phyloP scores from a whole-genome alignment of 352 stramenopile genomes.

The Pythium insidiosum region DNA sequence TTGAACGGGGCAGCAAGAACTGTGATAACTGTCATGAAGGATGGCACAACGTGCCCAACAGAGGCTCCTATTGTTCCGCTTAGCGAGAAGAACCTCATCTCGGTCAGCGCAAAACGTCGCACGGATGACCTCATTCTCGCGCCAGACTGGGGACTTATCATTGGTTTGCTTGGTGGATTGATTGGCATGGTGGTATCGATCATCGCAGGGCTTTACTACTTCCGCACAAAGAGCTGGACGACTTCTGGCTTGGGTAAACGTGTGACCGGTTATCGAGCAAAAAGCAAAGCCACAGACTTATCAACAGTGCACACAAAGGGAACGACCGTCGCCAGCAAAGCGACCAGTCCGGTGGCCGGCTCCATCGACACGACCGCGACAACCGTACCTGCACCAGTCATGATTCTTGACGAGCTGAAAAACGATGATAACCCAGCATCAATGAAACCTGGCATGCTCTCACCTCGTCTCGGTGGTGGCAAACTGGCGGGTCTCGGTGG shows the following conservation, averaged over 20 bases:
- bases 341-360: background rate
- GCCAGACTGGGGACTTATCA: slow-evolving; percentile 85
- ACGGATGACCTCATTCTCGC: slow-evolving; percentile 79
- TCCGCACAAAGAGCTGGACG: slow-evolving; percentile 75
- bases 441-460: too few species aligned
- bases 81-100: slow-evolving; percentile 83
- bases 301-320: slow-evolving; percentile 63
- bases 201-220: slow-evolving; percentile 77
- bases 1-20: slow-evolving; percentile 54
- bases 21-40: slow-evolving; percentile 81
- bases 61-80: slow-evolving; percentile 78
- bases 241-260: slow-evolving; percentile 21
- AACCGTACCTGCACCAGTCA: slow-evolving; percentile 9
- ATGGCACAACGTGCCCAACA: slow-evolving; percentile 60
- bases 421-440: too few species aligned
- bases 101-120: slow-evolving; percentile 66
- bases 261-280: slow-evolving; percentile 13
- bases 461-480: background rate
- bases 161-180: slow-evolving; percentile 63
- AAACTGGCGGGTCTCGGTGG: slow-evolving; percentile 8
- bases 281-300: slow-evolving; percentile 43
- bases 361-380: background rate
- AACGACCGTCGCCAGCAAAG: slow-evolving; percentile 37
- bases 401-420: slow-evolving; percentile 17
- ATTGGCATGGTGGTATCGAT: slow-evolving; percentile 66